Percentiles rank a stretch among this genome's conserved stretches.
These are phyloP conservation scores for Sequoia sempervirens DNA, from an alignment of 75 land plant species.

Conservation along the genomic window DNA sequence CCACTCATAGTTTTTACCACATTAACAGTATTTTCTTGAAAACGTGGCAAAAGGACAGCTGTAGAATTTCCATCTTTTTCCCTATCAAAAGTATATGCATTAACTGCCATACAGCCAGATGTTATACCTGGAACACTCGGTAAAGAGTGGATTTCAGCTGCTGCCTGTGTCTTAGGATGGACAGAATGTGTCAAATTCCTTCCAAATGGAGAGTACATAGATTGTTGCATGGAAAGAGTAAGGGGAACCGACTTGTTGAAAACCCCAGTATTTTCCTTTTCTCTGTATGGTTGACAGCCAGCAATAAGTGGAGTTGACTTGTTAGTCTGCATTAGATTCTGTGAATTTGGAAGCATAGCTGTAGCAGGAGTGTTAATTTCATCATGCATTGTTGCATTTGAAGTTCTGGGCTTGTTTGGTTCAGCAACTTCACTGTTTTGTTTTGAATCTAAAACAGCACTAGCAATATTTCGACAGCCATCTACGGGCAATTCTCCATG, in stretches of 20 bases:
- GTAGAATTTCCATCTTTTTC: constrained; percentile 9
- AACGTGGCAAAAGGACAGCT: background rate
- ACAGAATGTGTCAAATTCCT: constrained; percentile 5
- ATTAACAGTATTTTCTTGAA: constrained; percentile 8
- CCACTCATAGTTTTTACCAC: constrained; percentile 1
- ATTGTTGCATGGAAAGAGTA: constrained; percentile 23
- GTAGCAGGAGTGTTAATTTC: constrained; percentile 30
- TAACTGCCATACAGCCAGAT: background rate
- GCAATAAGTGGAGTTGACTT: constrained; percentile 8
- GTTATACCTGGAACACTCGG: background rate
- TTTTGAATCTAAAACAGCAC: background rate
- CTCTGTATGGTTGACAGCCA: constrained; percentile 19
- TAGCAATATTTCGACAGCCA: background rate
- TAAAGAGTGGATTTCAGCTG: constrained; percentile 4
- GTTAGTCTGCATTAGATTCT: constrained; percentile 25
- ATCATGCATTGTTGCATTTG: constrained; percentile 29
- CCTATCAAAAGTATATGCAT: constrained; percentile 5
- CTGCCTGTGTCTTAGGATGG: constrained; percentile 2
- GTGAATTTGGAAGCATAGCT: constrained; percentile 17
- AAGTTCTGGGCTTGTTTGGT: background rate
- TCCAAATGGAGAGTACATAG: constrained; percentile 13
- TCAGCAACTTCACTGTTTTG: background rate
- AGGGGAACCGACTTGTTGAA: constrained; percentile 19
- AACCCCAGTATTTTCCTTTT: constrained; percentile 17
- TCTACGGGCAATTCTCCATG: background rate